A percentile compares a stretch with the other conserved stretches of the same genome.
These are phyloP conservation scores for Stachybotrys chlorohalonatus DNA, from an alignment of 2,329 filamentous ascomycete genomes.

Conservation along the genomic window DNA sequence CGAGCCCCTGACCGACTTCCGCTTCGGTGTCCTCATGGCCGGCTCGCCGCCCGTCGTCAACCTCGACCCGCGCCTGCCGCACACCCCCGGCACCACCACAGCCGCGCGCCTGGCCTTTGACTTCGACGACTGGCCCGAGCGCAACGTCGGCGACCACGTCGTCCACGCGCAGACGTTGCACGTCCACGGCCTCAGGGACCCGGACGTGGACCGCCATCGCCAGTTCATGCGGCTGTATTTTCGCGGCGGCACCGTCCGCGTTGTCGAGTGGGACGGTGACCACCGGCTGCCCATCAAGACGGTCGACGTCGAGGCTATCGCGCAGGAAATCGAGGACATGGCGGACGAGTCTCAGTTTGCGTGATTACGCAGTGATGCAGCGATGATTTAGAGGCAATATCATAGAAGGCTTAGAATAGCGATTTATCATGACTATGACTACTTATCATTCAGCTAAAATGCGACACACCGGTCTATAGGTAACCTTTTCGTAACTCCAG, in stretches of 20 bases:
- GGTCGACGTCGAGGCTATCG: constrained; percentile 47
- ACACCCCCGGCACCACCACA: constrained; percentile 34
- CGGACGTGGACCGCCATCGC: constrained; percentile 43
- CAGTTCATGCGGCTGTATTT: constrained; percentile 51
- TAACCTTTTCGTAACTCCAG: too few species aligned
- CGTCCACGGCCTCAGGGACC: constrained; percentile 45
- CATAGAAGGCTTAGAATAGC: too few species aligned
- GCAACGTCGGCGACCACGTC: constrained; percentile 30
- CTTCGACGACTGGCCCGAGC: constrained; percentile 31
- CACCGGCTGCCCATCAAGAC: constrained; percentile 64
- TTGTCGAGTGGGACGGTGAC: constrained; percentile 66
- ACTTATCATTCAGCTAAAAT: too few species aligned
- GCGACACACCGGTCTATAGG: too few species aligned
- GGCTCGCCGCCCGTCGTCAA: constrained; percentile 21
- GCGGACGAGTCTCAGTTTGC: constrained; percentile 4
- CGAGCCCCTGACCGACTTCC: constrained; percentile 13
- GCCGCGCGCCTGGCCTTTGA: constrained; percentile 11
- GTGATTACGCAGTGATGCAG: neutral
- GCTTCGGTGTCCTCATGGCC: constrained; percentile 26
- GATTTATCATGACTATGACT: too few species aligned
- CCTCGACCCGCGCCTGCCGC: constrained; percentile 33
- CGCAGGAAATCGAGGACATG: constrained; percentile 15
- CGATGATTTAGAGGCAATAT: neutral
- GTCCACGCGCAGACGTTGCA: constrained; percentile 24
- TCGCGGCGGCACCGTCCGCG: constrained; percentile 36